These are phyloP conservation scores for Starmerella bombicola DNA, from an alignment of 805 yeast genomes.

Conservation along the genomic window DNA sequence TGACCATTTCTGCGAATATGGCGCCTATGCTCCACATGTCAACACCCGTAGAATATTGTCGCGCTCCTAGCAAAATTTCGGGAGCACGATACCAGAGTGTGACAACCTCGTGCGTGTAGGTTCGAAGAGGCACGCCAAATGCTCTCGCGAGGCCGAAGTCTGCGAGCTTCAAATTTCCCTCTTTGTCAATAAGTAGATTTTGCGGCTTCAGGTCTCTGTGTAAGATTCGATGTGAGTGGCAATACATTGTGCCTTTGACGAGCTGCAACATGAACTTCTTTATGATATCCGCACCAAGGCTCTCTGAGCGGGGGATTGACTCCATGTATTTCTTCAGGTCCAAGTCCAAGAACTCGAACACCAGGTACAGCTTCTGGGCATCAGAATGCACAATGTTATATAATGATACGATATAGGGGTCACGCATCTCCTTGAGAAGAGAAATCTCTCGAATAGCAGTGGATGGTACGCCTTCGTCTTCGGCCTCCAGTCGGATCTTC, in stretches of 20 bases:
- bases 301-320: slow-evolving; percentile 78
- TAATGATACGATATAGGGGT: slow-evolving; percentile 81
- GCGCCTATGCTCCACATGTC: slow-evolving; percentile 99
- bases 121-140: slow-evolving; percentile 91
- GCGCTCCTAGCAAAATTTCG: slow-evolving; percentile 87
- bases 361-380: slow-evolving; percentile 80
- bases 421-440: slow-evolving; percentile 80
- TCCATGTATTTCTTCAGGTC: slow-evolving; percentile 97
- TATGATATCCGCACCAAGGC: slow-evolving; percentile 79
- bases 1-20: slow-evolving; percentile 95
- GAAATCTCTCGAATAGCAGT: slow-evolving; percentile 97
- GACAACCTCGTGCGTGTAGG: slow-evolving; percentile 96
- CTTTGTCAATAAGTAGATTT: slow-evolving; percentile 84
- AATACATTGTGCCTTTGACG: slow-evolving; percentile 79
- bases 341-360: slow-evolving; percentile 84
- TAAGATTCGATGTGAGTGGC: slow-evolving; percentile 86
- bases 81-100: slow-evolving; percentile 98
- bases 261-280: slow-evolving; percentile 87
- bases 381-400: slow-evolving; percentile 94
- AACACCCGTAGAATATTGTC: slow-evolving; percentile 94
- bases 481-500: slow-evolving; percentile 89
- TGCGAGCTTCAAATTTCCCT: slow-evolving; percentile 81
- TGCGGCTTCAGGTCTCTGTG: slow-evolving; percentile 97
- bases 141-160: slow-evolving; percentile 96
- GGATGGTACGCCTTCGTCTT: slow-evolving; percentile 97